phyloP scores from a whole-genome alignment of 306 rosid genomes.

The Prunus fruticosa region DNA sequence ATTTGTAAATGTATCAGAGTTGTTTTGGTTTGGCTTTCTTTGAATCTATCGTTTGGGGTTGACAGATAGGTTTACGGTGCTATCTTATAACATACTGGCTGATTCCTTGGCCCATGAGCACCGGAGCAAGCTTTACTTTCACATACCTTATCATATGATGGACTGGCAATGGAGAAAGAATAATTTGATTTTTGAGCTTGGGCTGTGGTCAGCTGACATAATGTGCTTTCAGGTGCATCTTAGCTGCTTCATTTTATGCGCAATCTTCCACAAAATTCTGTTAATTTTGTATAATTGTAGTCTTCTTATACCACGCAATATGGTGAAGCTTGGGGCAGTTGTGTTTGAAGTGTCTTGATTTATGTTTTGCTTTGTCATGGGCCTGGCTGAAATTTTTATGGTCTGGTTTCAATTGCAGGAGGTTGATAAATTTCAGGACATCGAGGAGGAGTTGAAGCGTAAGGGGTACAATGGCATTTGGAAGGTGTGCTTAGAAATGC shows the following conservation, averaged over 20 bases:
- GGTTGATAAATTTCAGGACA: conserved; percentile 79
- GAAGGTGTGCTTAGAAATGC: conserved; percentile 60
- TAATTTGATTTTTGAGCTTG: conserved; percentile 64
- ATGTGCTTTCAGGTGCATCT: conserved; percentile 87
- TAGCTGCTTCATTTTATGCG: not conserved
- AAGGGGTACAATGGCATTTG: conserved; percentile 80
- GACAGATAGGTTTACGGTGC: conserved; percentile 70
- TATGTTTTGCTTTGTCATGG: not conserved
- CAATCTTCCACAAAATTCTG: not conserved
- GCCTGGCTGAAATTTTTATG: not conserved
- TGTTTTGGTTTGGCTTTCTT: conserved; percentile 13
- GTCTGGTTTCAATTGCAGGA: conserved; percentile 48
- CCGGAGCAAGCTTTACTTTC: conserved; percentile 63
- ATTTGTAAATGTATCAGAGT: not conserved
- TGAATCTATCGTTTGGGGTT: not conserved
- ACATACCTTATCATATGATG: conserved; percentile 62
- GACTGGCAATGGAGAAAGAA: conserved; percentile 87
- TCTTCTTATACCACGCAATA: not conserved
- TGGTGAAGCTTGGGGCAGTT: not conserved
- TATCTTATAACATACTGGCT: conserved; percentile 88
- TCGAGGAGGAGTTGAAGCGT: conserved; percentile 61
- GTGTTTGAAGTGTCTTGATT: not conserved
- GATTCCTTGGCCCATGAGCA: conserved; percentile 79
- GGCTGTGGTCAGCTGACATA: conserved; percentile 86
- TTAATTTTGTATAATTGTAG: not conserved